Conservation (phyloP, 75 land plant genomes). For the Sequoia sempervirens region DNA sequence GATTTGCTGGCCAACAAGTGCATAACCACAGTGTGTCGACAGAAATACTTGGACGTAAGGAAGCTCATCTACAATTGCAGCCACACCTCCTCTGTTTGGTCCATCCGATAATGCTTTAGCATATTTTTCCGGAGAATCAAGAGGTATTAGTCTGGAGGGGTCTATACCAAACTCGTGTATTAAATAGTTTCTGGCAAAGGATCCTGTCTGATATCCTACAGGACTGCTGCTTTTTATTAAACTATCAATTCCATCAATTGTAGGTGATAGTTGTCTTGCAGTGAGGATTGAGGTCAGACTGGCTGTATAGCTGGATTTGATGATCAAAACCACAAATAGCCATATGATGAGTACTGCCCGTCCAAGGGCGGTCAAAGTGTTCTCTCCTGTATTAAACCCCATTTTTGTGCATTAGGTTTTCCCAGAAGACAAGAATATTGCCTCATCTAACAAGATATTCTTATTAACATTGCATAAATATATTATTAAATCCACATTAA, state of each 20-base stretch:
- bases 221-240: constrained; percentile 51
- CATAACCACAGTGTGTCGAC: constrained; percentile 48
- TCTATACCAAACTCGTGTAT: constrained; percentile 57
- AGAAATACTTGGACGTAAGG: constrained; percentile 74
- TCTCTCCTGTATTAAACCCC: constrained; percentile 43
- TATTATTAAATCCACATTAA: background rate
- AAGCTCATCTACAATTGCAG: constrained; percentile 86
- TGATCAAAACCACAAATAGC: constrained; percentile 82
- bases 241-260: constrained; percentile 62
- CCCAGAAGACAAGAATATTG: background rate
- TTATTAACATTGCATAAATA: background rate
- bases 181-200: constrained; percentile 73
- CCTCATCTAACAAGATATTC: background rate
- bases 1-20: constrained; percentile 60
- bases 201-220: constrained; percentile 78
- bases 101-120: constrained; percentile 45
- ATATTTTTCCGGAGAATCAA: constrained; percentile 44
- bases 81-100: constrained; percentile 71
- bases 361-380: constrained; percentile 63
- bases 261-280: constrained; percentile 60
- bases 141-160: constrained; percentile 35
- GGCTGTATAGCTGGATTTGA: constrained; percentile 87
- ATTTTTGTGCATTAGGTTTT: background rate
- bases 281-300: constrained; percentile 82
- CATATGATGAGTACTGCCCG: constrained; percentile 66